Percentiles rank a stretch among this genome's conserved stretches.
These are phyloP conservation scores for Boletus rufocinnamomeus DNA, from an alignment of 768 basidiomycete genomes.

Conservation along the genomic window DNA sequence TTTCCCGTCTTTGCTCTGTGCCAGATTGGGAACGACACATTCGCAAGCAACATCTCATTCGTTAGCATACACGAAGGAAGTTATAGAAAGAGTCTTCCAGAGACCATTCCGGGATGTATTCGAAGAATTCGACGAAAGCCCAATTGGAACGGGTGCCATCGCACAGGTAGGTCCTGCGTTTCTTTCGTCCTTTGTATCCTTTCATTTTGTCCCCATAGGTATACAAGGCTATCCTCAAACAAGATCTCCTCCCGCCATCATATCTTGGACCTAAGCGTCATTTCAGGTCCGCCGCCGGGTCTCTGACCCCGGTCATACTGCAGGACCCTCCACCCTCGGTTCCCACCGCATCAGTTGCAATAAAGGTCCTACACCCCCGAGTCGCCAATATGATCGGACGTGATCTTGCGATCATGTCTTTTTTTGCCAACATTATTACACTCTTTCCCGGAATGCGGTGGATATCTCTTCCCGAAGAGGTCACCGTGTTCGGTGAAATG, in stretches of 20 bases:
- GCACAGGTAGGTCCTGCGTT: constrained; percentile 56
- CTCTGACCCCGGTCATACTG: constrained; percentile 51
- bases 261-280: constrained; percentile 77
- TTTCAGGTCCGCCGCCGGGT: constrained; percentile 46
- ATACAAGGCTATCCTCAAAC: constrained; percentile 83
- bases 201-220: constrained; percentile 50
- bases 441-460: constrained; percentile 92
- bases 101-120: constrained; percentile 87
- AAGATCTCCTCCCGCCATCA: constrained; percentile 81
- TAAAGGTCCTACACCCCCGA: constrained; percentile 93
- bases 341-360: constrained; percentile 86
- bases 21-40: constrained; percentile 81
- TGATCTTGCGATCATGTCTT: constrained; percentile 92
- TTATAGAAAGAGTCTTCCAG: constrained; percentile 84
- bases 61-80: constrained; percentile 72
- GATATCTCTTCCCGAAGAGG: constrained; percentile 95
- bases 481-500: constrained; percentile 91
- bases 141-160: constrained; percentile 98
- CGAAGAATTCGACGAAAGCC: constrained; percentile 79
- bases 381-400: constrained; percentile 81
- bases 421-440: constrained; percentile 81
- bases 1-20: constrained; percentile 85
- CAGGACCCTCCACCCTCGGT: constrained; percentile 66
- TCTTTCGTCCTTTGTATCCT: not conserved
- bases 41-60: constrained; percentile 85